phyloP scores from a whole-genome alignment of 257 asterid genomes.

The Nicotiana knightiana region DNA sequence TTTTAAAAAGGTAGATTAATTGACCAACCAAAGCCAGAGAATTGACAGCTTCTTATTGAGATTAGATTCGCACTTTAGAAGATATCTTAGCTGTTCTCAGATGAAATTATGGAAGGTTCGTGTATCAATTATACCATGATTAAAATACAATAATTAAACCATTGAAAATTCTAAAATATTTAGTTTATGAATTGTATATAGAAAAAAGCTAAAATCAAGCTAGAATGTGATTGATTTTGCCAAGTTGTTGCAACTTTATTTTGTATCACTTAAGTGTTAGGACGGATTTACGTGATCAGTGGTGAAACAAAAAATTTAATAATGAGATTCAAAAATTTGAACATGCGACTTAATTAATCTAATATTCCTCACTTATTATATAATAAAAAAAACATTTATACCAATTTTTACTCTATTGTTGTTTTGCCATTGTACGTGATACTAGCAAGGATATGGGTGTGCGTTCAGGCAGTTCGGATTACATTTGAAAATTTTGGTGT shows the following conservation, averaged over 20 bases:
- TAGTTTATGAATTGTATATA: not conserved
- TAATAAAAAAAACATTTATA: too few species aligned
- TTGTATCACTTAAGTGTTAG: too few species aligned
- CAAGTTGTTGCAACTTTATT: not conserved
- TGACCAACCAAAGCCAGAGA: not conserved
- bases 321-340: too few species aligned
- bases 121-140: not conserved
- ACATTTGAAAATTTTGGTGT: too few species aligned
- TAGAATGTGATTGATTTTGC: not conserved
- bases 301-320: too few species aligned
- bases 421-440: too few species aligned
- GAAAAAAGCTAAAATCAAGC: not conserved
- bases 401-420: too few species aligned
- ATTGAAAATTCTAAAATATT: not conserved
- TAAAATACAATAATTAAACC: not conserved
- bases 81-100: not conserved
- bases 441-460: too few species aligned
- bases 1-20: not conserved
- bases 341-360: too few species aligned
- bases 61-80: not conserved
- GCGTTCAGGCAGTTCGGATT: too few species aligned
- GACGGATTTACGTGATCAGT: too few species aligned
- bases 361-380: too few species aligned
- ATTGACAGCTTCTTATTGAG: conserved; percentile 12
- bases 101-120: not conserved